These are phyloP conservation scores for Aspergillus bombycis DNA, from an alignment of 2,329 filamentous ascomycete genomes.

Conservation along the genomic window DNA sequence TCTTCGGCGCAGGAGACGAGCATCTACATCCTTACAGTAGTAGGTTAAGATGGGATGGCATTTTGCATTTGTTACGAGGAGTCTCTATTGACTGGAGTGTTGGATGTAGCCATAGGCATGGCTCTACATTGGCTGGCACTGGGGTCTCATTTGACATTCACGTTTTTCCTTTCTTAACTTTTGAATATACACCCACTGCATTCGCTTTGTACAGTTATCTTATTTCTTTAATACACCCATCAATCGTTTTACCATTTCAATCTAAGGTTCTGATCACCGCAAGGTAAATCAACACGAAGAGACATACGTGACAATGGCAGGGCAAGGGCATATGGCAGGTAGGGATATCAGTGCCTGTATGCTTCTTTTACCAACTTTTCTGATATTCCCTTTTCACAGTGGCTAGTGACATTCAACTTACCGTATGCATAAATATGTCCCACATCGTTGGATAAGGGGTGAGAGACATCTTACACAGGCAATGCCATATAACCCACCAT, in stretches of 20 bases:
- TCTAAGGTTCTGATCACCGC: neutral
- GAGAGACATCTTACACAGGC: too few relatives aligned
- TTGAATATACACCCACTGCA: constrained; percentile 8
- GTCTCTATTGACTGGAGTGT: neutral
- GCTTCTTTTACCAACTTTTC: too few relatives aligned
- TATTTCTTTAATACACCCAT: neutral
- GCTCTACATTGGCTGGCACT: constrained; percentile 1
- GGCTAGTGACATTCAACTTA: too few relatives aligned
- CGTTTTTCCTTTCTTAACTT: constrained; percentile 1
- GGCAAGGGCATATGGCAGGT: too few relatives aligned
- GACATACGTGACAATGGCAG: neutral
- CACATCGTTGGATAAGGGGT: too few relatives aligned
- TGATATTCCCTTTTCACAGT: too few relatives aligned
- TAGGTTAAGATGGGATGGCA: constrained; percentile 6
- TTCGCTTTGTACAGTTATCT: constrained; percentile 4
- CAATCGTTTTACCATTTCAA: neutral
- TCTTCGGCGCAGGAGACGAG: neutral
- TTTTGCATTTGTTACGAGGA: constrained; percentile 12
- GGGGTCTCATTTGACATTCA: neutral
- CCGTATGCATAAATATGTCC: too few relatives aligned
- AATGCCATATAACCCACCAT: too few relatives aligned
- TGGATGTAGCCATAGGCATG: neutral
- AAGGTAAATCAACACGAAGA: neutral
- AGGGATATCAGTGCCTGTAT: too few relatives aligned
- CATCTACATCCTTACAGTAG: neutral